Conservation (phyloP, 345 rosid species). For the Erysimum cheiranthoides region DNA sequence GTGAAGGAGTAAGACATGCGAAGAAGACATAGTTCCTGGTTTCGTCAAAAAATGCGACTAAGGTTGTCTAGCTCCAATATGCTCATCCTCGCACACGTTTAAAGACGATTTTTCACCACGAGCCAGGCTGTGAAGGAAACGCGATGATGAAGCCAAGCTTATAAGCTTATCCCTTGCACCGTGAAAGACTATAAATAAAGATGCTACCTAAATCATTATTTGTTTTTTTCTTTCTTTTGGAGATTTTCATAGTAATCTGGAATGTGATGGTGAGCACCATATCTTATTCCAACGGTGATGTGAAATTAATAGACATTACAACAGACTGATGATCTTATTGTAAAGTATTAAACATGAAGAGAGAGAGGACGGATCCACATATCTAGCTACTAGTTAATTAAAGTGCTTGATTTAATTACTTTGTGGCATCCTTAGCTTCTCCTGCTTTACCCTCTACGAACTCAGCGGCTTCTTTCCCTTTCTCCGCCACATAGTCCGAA, state of each 20-base stretch:
- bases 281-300: slow-evolving; percentile 1
- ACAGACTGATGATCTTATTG: slow-evolving; percentile 21
- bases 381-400: slow-evolving; percentile 23
- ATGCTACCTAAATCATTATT: neutral
- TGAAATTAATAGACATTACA: slow-evolving; percentile 1
- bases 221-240: neutral
- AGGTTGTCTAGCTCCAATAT: neutral
- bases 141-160: no score
- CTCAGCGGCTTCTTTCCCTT: slow-evolving; percentile 44
- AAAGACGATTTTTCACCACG: neutral
- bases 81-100: neutral
- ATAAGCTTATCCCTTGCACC: no score
- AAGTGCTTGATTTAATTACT: slow-evolving; percentile 10
- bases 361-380: neutral
- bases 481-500: slow-evolving; percentile 42
- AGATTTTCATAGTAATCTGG: neutral
- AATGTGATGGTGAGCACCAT: neutral
- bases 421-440: slow-evolving; percentile 44
- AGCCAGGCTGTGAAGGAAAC: neutral
- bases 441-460: slow-evolving; percentile 34
- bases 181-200: no score
- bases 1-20: no score
- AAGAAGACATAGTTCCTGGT: no score
- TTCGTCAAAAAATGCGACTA: neutral
- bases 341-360: slow-evolving; percentile 8